Evolutionary conservation across 805 yeast genomes (phyloP).

Genomic region (Candida chilensis): DNA sequence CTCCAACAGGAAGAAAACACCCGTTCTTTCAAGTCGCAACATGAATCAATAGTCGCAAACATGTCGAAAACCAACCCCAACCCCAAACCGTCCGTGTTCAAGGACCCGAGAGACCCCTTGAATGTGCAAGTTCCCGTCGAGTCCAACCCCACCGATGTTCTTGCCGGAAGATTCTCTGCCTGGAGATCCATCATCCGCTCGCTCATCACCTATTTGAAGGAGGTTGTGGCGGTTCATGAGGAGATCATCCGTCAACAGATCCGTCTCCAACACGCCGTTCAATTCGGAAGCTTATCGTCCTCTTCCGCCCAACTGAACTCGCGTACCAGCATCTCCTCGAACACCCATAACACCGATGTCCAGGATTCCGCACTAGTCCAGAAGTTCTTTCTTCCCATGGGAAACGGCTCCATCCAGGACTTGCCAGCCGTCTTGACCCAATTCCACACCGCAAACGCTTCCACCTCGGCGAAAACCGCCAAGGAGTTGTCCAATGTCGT

Average conservation of each 20-base stretch:
- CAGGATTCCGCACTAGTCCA: slow-evolving; percentile 26
- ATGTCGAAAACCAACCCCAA: too few species aligned
- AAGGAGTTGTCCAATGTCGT: slow-evolving; percentile 26
- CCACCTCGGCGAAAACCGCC: slow-evolving; percentile 12
- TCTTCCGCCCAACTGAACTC: slow-evolving; percentile 23
- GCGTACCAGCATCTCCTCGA: slow-evolving; percentile 25
- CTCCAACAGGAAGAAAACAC: too few species aligned
- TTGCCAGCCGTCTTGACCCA: slow-evolving; percentile 59
- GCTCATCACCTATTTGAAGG: slow-evolving; percentile 65
- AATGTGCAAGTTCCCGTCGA: slow-evolving; percentile 33
- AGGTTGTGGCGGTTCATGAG: slow-evolving; percentile 79
- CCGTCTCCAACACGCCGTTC: slow-evolving; percentile 71
- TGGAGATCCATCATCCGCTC: slow-evolving; percentile 81
- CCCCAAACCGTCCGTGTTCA: slow-evolving; percentile 6
- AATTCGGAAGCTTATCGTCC: slow-evolving; percentile 15
- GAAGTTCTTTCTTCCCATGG: slow-evolving; percentile 68
- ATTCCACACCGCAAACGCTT: slow-evolving; percentile 22
- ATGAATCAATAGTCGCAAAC: too few species aligned
- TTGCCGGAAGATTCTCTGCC: slow-evolving; percentile 75
- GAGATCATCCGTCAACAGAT: slow-evolving; percentile 79
- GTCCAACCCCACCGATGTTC: slow-evolving; percentile 77
- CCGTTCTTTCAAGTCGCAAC: too few species aligned
- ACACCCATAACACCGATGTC: slow-evolving; percentile 21
- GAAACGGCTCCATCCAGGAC: slow-evolving; percentile 77
- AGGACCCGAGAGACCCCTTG: slow-evolving; percentile 35